Conservation (phyloP, 257 asterid species). For the Scutellaria barbata region DNA sequence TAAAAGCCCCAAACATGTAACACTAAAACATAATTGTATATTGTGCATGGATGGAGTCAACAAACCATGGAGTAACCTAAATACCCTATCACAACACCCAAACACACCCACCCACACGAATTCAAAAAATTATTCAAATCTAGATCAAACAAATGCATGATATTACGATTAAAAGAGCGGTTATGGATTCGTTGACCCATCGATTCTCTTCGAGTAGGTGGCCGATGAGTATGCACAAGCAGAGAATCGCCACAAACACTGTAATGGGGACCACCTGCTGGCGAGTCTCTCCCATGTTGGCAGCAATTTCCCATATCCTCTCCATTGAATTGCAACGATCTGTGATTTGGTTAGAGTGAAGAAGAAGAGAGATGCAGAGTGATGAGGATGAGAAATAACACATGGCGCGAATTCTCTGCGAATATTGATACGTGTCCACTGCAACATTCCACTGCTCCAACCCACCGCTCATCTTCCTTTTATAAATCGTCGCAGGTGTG, state of each 20-base stretch:
- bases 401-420: slow-evolving; percentile 35
- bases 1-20: too few relatives aligned
- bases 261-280: slow-evolving; percentile 55
- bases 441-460: neutral
- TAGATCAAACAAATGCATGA: too few relatives aligned
- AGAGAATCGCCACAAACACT: slow-evolving; percentile 52
- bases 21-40: too few relatives aligned
- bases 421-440: slow-evolving; percentile 34
- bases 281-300: slow-evolving; percentile 42
- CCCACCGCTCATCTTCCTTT: neutral
- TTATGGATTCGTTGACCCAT: slow-evolving; percentile 59
- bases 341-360: too few relatives aligned
- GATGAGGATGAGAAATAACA: slow-evolving; percentile 17
- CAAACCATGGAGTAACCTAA: too few relatives aligned
- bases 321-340: slow-evolving; percentile 26
- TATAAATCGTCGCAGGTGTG: too few relatives aligned
- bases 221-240: slow-evolving; percentile 50
- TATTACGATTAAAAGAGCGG: slow-evolving; percentile 52
- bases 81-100: too few relatives aligned
- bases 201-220: slow-evolving; percentile 56
- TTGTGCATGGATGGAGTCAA: too few relatives aligned
- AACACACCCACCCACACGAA: too few relatives aligned
- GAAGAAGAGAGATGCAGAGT: neutral
- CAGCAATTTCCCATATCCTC: slow-evolving; percentile 35
- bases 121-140: too few relatives aligned